Evolutionary conservation across 1,284 basidiomycete genomes (phyloP), one percentile per base, ranked within the genome.

Genomic region (Ustilago shanxiensis): DNA sequence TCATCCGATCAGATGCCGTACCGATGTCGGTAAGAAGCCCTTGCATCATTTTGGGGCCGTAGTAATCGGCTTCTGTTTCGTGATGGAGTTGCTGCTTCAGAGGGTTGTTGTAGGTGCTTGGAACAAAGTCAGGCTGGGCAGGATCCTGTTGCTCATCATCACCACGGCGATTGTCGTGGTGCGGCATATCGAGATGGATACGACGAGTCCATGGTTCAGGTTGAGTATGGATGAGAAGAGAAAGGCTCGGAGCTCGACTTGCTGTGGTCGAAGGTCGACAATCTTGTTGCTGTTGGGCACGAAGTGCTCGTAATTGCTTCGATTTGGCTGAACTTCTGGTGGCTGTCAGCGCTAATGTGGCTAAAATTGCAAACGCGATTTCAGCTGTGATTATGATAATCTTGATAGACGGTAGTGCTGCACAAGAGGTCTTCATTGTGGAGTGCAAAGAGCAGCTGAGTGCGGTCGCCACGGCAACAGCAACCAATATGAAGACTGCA

Each of bases 181-280:
- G 1, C 24, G 54, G 66, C 7, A 53, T 26, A 14, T 68, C 60
- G 49, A 68, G 54, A 8, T 68, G 13, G 49, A 63, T 63, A 11
- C 53, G 31, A 7, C 66, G 55, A 1, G 60, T 69, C 66, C 66
- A 70, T 0, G 67, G 51, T 13, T 65, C 61, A 2, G 67, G 62
- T 20, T 64, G 67, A 13, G 67, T 60, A 35, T 70, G 67, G 26
- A 70, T 70, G 31, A 70, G 67, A 2, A 65, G 67, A 3, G 67
- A 70, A 4, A 65, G 41, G 29, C 57, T 60, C 10, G 67, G 67
- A 11, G 67, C 62, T 50, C 58, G 57, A 39, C 8, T 26, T 16
- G 57, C 28, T 2, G 37, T 29, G 24, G 18, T 56, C 11, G 57
- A 45, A 13, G 56, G 13, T 29, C 44, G 55, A 50, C 5, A 33